phyloP scores from a whole-genome alignment of 768 basidiomycete genomes.

The Myochromella boudieri region DNA sequence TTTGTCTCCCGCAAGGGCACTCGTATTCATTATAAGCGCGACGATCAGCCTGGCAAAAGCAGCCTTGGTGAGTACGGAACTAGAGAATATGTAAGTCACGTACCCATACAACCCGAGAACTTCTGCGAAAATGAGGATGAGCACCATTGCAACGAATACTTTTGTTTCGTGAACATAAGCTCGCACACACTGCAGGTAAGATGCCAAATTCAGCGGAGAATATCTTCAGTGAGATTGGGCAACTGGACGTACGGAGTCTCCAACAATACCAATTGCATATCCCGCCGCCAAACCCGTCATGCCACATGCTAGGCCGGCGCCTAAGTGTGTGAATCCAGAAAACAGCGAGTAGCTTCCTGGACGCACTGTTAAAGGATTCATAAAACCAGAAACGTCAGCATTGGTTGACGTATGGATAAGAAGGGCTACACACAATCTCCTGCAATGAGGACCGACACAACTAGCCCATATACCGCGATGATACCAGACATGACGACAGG shows the following conservation, averaged over 20 bases:
- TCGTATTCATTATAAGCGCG: conserved; percentile 89
- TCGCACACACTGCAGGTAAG: conserved; percentile 18
- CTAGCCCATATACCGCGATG: conserved; percentile 95
- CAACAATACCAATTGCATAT: conserved; percentile 92
- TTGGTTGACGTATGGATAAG: not conserved
- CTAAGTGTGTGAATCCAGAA: conserved; percentile 89
- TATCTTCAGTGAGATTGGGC: not conserved
- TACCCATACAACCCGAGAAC: conserved; percentile 80
- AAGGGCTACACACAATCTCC: conserved; percentile 45
- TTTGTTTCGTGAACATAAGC: conserved; percentile 82
- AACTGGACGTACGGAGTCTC: conserved; percentile 74
- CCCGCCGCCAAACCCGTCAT: conserved; percentile 91
- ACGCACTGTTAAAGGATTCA: conserved; percentile 45
- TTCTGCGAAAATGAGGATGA: conserved; percentile 92
- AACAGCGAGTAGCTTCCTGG: conserved; percentile 74
- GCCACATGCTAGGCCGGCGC: conserved; percentile 89
- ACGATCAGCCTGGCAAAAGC: conserved; percentile 60
- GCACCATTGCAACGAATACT: conserved; percentile 94
- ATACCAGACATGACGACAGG: conserved; percentile 99
- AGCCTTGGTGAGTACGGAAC: not conserved
- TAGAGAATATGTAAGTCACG: not conserved
- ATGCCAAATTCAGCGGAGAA: not conserved
- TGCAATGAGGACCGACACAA: conserved; percentile 91
- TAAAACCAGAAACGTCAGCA: conserved; percentile 15
- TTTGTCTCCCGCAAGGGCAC: conserved; percentile 33